phyloP scores from a whole-genome alignment of 2,329 filamentous ascomycete species.

The Fusarium sacchari region DNA sequence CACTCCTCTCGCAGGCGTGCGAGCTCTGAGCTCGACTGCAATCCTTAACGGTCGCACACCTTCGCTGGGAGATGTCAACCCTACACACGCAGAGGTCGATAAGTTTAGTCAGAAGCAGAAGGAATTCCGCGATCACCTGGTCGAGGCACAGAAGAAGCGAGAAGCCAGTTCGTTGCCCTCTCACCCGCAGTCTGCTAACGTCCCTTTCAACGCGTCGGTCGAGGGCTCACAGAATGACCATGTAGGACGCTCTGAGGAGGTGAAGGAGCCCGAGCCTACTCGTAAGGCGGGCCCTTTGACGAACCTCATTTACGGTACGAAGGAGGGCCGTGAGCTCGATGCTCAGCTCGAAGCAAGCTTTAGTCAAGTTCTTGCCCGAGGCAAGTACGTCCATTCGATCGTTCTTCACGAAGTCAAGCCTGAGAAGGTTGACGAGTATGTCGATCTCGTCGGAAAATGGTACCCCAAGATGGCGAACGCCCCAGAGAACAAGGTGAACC shows the following conservation, averaged over 20 bases:
- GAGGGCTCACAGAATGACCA: constrained; percentile 50
- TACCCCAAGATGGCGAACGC: constrained; percentile 89
- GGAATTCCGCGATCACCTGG: constrained; percentile 84
- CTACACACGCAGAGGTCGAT: constrained; percentile 70
- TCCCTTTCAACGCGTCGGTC: constrained; percentile 55
- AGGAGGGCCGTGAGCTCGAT: constrained; percentile 93
- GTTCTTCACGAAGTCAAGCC: constrained; percentile 96
- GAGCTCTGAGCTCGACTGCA: constrained; percentile 68
- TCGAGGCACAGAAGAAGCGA: constrained; percentile 80
- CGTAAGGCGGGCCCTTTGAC: constrained; percentile 80
- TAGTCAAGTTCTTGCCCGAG: constrained; percentile 90
- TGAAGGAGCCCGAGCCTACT: constrained; percentile 63
- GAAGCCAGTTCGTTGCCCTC: constrained; percentile 79
- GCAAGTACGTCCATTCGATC: constrained; percentile 98
- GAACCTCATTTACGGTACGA: constrained; percentile 95
- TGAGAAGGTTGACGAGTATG: constrained; percentile 95
- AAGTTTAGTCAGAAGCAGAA: constrained; percentile 86
- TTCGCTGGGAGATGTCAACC: constrained; percentile 85
- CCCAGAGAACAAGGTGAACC: constrained; percentile 90
- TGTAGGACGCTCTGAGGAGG: constrained; percentile 62
- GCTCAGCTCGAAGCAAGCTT: constrained; percentile 96
- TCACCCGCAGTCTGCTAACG: constrained; percentile 54
- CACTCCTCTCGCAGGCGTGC: constrained; percentile 59
- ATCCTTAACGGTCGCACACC: constrained; percentile 64
- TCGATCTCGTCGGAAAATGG: constrained; percentile 87